These are phyloP conservation scores for Hypomyces rosellus DNA, from an alignment of 2,329 filamentous ascomycete species.

Conservation along the genomic window DNA sequence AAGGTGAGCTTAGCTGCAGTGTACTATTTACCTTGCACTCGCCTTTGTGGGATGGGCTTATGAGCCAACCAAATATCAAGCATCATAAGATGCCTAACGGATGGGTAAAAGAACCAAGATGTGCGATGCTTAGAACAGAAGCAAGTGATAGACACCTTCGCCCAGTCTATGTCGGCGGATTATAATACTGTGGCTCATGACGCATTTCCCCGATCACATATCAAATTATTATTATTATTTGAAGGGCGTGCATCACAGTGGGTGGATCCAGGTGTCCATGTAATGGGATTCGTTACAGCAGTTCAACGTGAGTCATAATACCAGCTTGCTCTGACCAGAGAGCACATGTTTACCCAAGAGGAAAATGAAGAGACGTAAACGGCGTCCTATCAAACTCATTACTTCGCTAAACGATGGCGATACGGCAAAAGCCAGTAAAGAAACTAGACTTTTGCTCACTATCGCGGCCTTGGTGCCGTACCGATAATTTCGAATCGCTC, in stretches of 20 bases:
- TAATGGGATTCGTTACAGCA: neutral
- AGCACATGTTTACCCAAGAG: neutral
- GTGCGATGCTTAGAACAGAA: too few species aligned
- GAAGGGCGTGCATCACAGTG: neutral
- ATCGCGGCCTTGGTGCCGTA: conserved; percentile 21
- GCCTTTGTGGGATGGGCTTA: too few species aligned
- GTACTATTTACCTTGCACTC: too few species aligned
- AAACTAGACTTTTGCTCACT: conserved; percentile 19
- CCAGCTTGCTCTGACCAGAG: neutral
- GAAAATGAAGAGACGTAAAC: neutral
- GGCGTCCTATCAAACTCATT: neutral
- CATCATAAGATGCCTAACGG: neutral
- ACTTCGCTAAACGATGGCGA: conserved; percentile 12
- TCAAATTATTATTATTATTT: neutral
- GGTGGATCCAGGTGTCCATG: neutral
- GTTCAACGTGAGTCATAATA: neutral
- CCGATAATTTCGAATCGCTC: conserved; percentile 24
- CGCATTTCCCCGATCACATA: neutral
- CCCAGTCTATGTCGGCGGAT: too few species aligned
- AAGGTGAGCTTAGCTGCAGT: too few species aligned
- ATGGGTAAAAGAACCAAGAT: too few species aligned
- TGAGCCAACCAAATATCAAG: neutral
- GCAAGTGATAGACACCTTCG: too few species aligned
- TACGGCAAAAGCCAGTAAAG: conserved; percentile 15
- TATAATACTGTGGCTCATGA: too few species aligned